Evolutionary conservation across 306 rosid species (phyloP), one percentile per base, ranked within the genome.

Genomic region (Canavalia gladiata): DNA sequence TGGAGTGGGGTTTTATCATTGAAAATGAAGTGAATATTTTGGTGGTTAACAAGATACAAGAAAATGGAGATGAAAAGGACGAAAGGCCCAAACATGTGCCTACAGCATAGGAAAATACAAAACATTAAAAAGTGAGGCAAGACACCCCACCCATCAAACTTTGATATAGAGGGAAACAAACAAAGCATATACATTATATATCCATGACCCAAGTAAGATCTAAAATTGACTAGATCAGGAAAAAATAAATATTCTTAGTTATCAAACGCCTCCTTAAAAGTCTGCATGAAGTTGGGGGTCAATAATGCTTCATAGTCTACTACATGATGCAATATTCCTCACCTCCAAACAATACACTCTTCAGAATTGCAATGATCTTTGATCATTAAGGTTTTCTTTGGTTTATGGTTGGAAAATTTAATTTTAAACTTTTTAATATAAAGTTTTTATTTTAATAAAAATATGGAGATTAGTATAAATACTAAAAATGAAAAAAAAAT

Each of bases 201-300:
- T 18, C 25, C 52, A 73, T 55, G 50, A 10, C 64, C 50, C 34
- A 18, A 37, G 25, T 45, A 75, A 43, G 43, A 56, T 57, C 5
- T 18, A 7, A 67, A 43, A 41, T 42, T 12, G 55, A 74, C 18
- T 33, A 11, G 60, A 50, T 12, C 0, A 8, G 3, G 34, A 51
- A 45, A 2, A 8, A 45, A 45, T 18, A 45, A 2, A 45, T 4
- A 34, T 47, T 34, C 13, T 33, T 52, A 35, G 8, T 54, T 30
- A 71, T 34, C 35, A 72, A 52, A n/a, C 45, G 47, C 56, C 28
- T 75, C 58, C 78, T 39, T 12, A 29, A 57, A 74, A 56, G 6
- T 57, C 12, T 28, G 13, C 79, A 58, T 28, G 42, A 56, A 41
- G 13, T 74, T 55, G 39, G 42, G 56, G 70, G 1, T 18, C 56